Conservation (phyloP, 257 asterid species). For the Salvia splendens region DNA sequence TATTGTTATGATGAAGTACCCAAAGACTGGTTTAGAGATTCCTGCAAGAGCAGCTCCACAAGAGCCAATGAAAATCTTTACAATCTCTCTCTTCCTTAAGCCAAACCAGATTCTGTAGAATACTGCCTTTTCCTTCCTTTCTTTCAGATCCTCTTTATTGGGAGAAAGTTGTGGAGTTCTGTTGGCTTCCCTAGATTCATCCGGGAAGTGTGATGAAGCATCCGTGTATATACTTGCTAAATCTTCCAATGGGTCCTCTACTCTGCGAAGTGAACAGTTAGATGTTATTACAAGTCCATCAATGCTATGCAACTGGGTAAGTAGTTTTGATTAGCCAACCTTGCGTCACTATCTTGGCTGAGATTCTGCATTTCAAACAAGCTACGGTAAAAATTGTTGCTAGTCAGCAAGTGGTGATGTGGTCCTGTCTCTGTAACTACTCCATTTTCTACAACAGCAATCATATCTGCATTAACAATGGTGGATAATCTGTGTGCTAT, state of each 20-base stretch:
- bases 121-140: conserved; percentile 35
- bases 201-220: conserved; percentile 41
- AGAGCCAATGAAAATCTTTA: conserved; percentile 56
- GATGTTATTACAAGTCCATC: conserved; percentile 25
- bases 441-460: conserved; percentile 70
- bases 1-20: conserved; percentile 81
- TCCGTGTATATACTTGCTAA: conserved; percentile 37
- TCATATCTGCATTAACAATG: conserved; percentile 68
- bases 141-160: conserved; percentile 41
- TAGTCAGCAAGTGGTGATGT: conserved; percentile 49
- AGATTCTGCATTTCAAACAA: conserved; percentile 69
- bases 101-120: conserved; percentile 80
- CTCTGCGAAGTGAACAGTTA: conserved; percentile 37
- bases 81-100: conserved; percentile 50
- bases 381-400: conserved; percentile 52
- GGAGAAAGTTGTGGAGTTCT: conserved; percentile 34
- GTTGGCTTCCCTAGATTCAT: conserved; percentile 39
- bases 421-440: conserved; percentile 60
- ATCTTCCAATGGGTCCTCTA: conserved; percentile 39
- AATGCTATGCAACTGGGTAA: background rate
- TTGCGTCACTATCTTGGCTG: conserved; percentile 48
- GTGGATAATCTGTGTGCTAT: conserved; percentile 87
- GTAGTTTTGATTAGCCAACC: conserved; percentile 39
- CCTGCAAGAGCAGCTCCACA: conserved; percentile 77
- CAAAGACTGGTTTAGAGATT: conserved; percentile 76